These are phyloP conservation scores for Castanopsis chinensis DNA, from an alignment of 306 rosid genomes.

Conservation along the genomic window DNA sequence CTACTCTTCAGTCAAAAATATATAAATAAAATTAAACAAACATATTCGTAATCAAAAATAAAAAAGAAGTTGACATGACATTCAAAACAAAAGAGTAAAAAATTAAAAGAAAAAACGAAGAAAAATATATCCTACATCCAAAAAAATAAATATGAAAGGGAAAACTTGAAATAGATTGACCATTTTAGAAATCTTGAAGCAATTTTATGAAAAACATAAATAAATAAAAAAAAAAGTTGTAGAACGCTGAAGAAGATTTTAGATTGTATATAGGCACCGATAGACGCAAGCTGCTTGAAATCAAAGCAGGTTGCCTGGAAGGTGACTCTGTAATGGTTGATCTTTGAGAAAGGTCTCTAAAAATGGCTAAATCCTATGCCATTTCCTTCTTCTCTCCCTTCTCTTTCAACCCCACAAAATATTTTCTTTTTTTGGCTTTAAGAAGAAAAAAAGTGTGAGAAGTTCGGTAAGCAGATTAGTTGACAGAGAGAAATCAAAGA, in stretches of 20 bases:
- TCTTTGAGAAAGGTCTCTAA: slow-evolving; percentile 61
- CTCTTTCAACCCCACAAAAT: slow-evolving; percentile 23
- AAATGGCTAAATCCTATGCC: slow-evolving; percentile 53
- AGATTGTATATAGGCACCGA: slow-evolving; percentile 34
- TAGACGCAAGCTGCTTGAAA: slow-evolving; percentile 51
- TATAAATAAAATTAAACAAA: too few species aligned
- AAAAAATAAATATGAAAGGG: too few species aligned
- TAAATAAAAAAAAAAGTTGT: neutral
- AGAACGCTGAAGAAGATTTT: neutral
- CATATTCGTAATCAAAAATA: too few species aligned
- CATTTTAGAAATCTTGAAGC: too few species aligned
- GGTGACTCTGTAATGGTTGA: slow-evolving; percentile 34
- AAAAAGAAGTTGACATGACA: neutral
- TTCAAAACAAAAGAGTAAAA: neutral
- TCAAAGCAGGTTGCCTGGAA: slow-evolving; percentile 58
- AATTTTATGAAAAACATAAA: neutral
- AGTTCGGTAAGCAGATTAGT: slow-evolving; percentile 94
- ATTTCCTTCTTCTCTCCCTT: slow-evolving; percentile 57
- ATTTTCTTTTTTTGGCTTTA: too few species aligned
- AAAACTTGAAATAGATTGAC: too few species aligned
- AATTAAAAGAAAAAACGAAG: too few species aligned
- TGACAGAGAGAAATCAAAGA: slow-evolving; percentile 50
- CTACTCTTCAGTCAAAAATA: too few species aligned
- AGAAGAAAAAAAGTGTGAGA: slow-evolving; percentile 36
- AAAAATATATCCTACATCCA: too few species aligned